Percentiles rank a stretch among this genome's conserved stretches.
phyloP scores from a whole-genome alignment of 805 yeast species.

The Cephaloascus albidus region DNA sequence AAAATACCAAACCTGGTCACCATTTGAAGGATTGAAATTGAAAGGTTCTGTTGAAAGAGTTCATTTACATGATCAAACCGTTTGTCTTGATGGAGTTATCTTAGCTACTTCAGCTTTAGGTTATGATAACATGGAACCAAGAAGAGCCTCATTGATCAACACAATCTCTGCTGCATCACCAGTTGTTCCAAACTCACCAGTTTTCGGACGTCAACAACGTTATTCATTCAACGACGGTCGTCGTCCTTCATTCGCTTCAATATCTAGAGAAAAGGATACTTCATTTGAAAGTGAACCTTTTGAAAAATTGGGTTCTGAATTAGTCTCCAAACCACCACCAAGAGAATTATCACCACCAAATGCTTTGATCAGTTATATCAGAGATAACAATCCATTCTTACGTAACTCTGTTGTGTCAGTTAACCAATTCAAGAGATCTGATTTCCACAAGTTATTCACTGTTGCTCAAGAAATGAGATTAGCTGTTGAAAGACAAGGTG shows the following conservation, averaged over 20 bases:
- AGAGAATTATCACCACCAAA: conserved; percentile 68
- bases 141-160: conserved; percentile 27
- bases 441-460: conserved; percentile 85
- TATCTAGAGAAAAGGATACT: conserved; percentile 18
- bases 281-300: conserved; percentile 36
- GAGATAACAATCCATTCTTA: conserved; percentile 82
- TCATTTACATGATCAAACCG: conserved; percentile 65
- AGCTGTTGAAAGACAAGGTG: conserved; percentile 95
- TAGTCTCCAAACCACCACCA: conserved; percentile 68
- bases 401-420: conserved; percentile 85
- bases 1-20: conserved; percentile 38
- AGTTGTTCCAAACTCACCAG: conserved; percentile 28
- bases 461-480: conserved; percentile 98
- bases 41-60: conserved; percentile 89
- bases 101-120: conserved; percentile 56
- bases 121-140: conserved; percentile 34
- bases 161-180: conserved; percentile 20
- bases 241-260: conserved; percentile 19
- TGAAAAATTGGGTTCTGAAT: conserved; percentile 48
- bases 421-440: conserved; percentile 76
- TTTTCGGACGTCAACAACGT: conserved; percentile 26
- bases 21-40: conserved; percentile 43
- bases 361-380: conserved; percentile 68
- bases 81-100: conserved; percentile 75
- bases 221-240: conserved; percentile 42